phyloP scores from a whole-genome alignment of 2,329 filamentous ascomycete species.

The Bimuria novae-zelandiae region DNA sequence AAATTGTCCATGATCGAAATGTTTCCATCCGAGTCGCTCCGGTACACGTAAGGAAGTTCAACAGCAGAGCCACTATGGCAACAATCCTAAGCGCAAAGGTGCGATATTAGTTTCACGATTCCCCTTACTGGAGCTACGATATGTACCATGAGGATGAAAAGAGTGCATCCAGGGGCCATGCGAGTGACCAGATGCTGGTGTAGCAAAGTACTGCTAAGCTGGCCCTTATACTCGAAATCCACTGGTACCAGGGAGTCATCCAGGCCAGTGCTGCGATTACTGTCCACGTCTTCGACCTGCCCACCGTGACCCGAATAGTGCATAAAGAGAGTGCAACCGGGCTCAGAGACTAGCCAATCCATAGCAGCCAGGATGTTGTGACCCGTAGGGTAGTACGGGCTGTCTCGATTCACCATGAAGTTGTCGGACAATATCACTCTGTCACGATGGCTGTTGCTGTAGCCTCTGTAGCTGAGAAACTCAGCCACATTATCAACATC shows the following conservation, averaged over 20 bases:
- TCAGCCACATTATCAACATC: slow-evolving; percentile 56
- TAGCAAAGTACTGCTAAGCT: slow-evolving; percentile 58
- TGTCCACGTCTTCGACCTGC: slow-evolving; percentile 55
- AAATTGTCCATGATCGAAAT: slow-evolving; percentile 61
- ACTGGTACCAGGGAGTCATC: slow-evolving; percentile 61
- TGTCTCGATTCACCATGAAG: slow-evolving; percentile 32
- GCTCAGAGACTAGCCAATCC: slow-evolving; percentile 61
- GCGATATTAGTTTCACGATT: background rate
- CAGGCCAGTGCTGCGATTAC: slow-evolving; percentile 38
- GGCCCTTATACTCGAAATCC: slow-evolving; percentile 58
- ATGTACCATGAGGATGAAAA: slow-evolving; percentile 57
- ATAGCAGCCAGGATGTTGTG: slow-evolving; percentile 59
- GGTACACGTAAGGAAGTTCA: slow-evolving; percentile 63
- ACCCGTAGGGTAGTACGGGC: slow-evolving; percentile 46
- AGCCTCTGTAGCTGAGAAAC: slow-evolving; percentile 52
- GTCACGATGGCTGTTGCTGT: slow-evolving; percentile 46
- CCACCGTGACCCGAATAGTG: slow-evolving; percentile 65
- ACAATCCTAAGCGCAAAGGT: slow-evolving; percentile 52
- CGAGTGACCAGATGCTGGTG: slow-evolving; percentile 58
- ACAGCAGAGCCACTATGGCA: slow-evolving; percentile 65
- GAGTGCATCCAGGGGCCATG: slow-evolving; percentile 55
- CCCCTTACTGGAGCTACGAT: background rate
- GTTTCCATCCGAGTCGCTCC: slow-evolving; percentile 60
- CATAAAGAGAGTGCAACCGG: slow-evolving; percentile 59
- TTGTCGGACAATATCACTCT: slow-evolving; percentile 54